Evolutionary conservation across 305 asterid genomes (phyloP).

Genomic region (Petunia hybrid): DNA sequence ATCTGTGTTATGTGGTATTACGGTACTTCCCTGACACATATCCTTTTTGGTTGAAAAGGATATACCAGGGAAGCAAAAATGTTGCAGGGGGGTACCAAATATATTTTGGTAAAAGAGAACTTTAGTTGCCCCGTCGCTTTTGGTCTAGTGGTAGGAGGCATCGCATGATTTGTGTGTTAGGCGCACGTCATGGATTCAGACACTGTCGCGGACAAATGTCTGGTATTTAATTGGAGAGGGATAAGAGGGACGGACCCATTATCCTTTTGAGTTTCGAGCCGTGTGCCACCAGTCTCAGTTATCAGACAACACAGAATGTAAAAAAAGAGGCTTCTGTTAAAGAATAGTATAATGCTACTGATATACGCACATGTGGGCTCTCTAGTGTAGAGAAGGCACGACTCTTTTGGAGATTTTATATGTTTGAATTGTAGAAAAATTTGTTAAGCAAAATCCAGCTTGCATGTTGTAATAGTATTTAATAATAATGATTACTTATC

Average conservation of each 20-base stretch:
- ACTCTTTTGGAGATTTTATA: neutral
- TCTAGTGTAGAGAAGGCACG: neutral
- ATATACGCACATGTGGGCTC: neutral
- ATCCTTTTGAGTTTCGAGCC: no score
- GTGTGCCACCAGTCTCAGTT: no score
- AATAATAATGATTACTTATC: constrained; percentile 28
- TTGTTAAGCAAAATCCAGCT: neutral
- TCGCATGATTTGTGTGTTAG: no score
- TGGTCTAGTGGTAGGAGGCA: no score
- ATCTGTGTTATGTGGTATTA: neutral
- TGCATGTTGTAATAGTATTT: neutral
- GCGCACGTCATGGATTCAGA: no score
- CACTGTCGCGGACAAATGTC: no score
- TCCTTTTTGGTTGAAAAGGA: constrained; percentile 3
- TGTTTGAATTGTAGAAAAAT: neutral
- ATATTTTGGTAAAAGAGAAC: constrained; percentile 25
- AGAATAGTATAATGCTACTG: neutral
- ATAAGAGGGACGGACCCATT: no score
- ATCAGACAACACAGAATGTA: no score
- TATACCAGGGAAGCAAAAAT: neutral
- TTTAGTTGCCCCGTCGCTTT: neutral
- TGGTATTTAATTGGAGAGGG: no score
- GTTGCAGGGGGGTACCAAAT: constrained; percentile 6
- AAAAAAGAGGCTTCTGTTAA: no score
- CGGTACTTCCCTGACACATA: neutral